phyloP scores from a whole-genome alignment of 495 filamentous ascomycete species.

The Hyphodiscus hymeniophilus region DNA sequence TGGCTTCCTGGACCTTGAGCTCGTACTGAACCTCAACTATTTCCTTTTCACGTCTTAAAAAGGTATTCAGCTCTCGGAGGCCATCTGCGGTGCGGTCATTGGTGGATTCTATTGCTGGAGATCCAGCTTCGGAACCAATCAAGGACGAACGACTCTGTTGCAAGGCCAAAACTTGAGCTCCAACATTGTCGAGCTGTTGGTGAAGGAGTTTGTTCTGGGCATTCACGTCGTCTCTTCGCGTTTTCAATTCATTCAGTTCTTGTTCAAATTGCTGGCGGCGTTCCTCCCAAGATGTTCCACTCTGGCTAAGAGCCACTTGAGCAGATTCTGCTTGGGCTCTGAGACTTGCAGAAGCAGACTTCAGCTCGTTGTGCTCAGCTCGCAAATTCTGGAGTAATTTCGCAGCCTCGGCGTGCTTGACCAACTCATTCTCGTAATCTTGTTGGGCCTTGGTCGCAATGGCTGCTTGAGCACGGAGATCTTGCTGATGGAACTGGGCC shows the following conservation, averaged over 20 bases:
- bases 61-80: slow-evolving; percentile 81
- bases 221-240: slow-evolving; percentile 68
- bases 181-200: slow-evolving; percentile 77
- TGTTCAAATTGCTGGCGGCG: slow-evolving; percentile 70
- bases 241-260: slow-evolving; percentile 70
- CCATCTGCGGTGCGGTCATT: slow-evolving; percentile 52
- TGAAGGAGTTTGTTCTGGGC: slow-evolving; percentile 84
- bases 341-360: slow-evolving; percentile 60
- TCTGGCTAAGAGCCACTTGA: slow-evolving; percentile 65
- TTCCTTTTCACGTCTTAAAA: slow-evolving; percentile 91
- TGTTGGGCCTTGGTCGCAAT: slow-evolving; percentile 90
- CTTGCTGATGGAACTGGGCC: slow-evolving; percentile 76
- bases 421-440: slow-evolving; percentile 86
- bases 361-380: slow-evolving; percentile 70
- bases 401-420: slow-evolving; percentile 90
- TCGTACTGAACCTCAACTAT: slow-evolving; percentile 95
- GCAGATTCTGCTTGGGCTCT: slow-evolving; percentile 75
- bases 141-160: slow-evolving; percentile 58
- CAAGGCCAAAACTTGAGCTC: slow-evolving; percentile 63
- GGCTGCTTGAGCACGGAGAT: slow-evolving; percentile 84
- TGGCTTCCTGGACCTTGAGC: slow-evolving; percentile 74
- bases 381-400: slow-evolving; percentile 72
- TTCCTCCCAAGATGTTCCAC: slow-evolving; percentile 81
- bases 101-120: slow-evolving; percentile 22
- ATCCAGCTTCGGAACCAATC: slow-evolving; percentile 37